phyloP scores from a whole-genome alignment of 169 alveolate genomes.

The Blepharisma undulans region DNA sequence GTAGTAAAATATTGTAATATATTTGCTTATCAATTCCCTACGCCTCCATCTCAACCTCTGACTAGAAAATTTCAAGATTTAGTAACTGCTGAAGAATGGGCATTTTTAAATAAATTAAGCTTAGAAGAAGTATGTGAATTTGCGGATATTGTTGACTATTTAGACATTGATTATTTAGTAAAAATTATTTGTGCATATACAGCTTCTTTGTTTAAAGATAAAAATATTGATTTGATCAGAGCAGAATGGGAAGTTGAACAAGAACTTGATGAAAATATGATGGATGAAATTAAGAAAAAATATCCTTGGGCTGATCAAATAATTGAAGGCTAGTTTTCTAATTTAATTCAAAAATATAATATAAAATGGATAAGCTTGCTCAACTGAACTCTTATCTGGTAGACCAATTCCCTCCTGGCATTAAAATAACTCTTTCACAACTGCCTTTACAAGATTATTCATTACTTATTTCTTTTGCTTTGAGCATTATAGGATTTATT shows the following conservation, averaged over 20 bases:
- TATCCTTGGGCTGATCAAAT: neutral
- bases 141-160: neutral
- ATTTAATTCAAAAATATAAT: neutral
- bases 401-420: neutral
- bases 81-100: neutral
- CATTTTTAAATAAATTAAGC: neutral
- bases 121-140: neutral
- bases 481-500: neutral
- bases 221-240: neutral
- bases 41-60: neutral
- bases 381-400: neutral
- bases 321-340: neutral
- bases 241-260: neutral
- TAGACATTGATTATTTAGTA: neutral
- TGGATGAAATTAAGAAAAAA: neutral
- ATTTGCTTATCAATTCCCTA: neutral
- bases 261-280: neutral
- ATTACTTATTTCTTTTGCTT: neutral
- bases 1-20: neutral
- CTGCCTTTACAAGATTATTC: slow-evolving; percentile 8
- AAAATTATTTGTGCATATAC: neutral
- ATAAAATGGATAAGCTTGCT: neutral
- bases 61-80: neutral
- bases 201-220: neutral
- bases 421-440: neutral